Conservation (phyloP, 495 filamentous ascomycete genomes). For the Aspergillus nanangensis region DNA sequence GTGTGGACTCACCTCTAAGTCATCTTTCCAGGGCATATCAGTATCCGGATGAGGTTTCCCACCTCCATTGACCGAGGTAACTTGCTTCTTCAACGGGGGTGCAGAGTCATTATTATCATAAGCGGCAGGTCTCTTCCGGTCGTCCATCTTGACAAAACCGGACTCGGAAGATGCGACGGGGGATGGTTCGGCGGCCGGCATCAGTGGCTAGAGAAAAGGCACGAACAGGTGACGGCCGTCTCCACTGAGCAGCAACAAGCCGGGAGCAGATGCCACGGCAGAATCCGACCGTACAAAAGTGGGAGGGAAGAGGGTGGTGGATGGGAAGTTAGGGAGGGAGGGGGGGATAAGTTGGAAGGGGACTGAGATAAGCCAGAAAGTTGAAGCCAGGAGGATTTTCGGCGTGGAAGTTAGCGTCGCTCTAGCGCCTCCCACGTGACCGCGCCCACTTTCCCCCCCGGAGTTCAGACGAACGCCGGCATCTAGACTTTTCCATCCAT, state of each 20-base stretch:
- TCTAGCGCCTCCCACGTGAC: constrained; percentile 37
- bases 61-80: constrained; percentile 66
- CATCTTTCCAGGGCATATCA: constrained; percentile 80
- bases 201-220: constrained; percentile 54
- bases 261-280: constrained; percentile 27
- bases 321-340: constrained; percentile 11
- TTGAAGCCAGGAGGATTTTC: constrained; percentile 41
- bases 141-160: constrained; percentile 88
- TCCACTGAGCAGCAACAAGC: constrained; percentile 39
- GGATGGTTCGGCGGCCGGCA: constrained; percentile 73
- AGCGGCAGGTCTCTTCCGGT: constrained; percentile 85
- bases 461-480: constrained; percentile 16
- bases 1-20: constrained; percentile 71
- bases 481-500: constrained; percentile 18
- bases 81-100: constrained; percentile 83
- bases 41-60: constrained; percentile 68
- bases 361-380: constrained; percentile 26
- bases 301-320: constrained; percentile 2
- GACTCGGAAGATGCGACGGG: constrained; percentile 65
- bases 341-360: constrained; percentile 24
- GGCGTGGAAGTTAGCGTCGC: constrained; percentile 26
- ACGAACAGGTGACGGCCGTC: constrained; percentile 28
- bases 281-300: constrained; percentile 22
- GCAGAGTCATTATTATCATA: constrained; percentile 70
- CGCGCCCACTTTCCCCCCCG: constrained; percentile 23